Evolutionary conservation across 2,329 filamentous ascomycete species (phyloP).

Genomic region (Exophiala lecanii-corni): DNA sequence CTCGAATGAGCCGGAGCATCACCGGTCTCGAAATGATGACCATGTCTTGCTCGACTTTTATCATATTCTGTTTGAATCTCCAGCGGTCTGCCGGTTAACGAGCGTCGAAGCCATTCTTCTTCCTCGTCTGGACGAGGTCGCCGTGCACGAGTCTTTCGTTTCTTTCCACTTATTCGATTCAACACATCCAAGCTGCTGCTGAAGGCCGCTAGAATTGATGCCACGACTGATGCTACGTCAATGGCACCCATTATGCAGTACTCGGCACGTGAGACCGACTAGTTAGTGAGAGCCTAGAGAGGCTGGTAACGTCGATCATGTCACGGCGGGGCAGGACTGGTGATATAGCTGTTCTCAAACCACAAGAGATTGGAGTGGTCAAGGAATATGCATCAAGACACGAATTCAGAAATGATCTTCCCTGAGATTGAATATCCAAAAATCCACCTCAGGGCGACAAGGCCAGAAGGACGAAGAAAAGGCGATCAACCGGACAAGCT

Average conservation of each 20-base stretch:
- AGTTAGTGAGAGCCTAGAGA: too few species aligned
- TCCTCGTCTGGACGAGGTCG: conserved; percentile 20
- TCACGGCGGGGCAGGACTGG: too few species aligned
- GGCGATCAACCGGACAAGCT: too few species aligned
- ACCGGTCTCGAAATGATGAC: conserved; percentile 23
- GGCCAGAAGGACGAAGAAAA: too few species aligned
- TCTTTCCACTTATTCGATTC: conserved; percentile 21
- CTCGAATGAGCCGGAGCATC: conserved; percentile 23
- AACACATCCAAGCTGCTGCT: conserved; percentile 23
- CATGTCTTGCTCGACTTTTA: conserved; percentile 21
- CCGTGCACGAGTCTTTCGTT: conserved; percentile 17
- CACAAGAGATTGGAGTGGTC: too few species aligned
- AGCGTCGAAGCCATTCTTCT: conserved; percentile 23
- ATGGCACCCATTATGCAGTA: conserved; percentile 18
- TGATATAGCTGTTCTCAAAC: too few species aligned
- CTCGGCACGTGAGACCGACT: too few species aligned
- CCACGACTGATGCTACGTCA: conserved; percentile 25
- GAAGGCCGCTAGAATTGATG: conserved; percentile 26
- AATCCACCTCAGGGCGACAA: too few species aligned
- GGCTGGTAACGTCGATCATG: too few species aligned
- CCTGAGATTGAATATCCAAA: too few species aligned
- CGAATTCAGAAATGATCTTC: too few species aligned
- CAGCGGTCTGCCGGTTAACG: conserved; percentile 18
- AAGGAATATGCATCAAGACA: too few species aligned
- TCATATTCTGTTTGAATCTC: conserved; percentile 24